A percentile compares a stretch with the other conserved stretches of the same genome.
Conservation (phyloP, 2,329 filamentous ascomycete species). For the Whalleya microplaca region DNA sequence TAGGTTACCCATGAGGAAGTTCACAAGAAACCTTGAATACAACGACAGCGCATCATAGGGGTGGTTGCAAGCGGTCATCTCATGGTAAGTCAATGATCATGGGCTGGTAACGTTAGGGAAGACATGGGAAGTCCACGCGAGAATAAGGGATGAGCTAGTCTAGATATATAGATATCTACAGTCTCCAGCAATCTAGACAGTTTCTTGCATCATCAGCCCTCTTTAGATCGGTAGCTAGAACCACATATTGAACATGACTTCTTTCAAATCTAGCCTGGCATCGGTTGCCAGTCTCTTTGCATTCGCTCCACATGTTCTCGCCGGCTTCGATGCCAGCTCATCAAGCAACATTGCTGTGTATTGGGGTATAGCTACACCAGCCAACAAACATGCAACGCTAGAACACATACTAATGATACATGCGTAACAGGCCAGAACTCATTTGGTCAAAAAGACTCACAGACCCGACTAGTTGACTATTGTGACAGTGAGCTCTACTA, state of each 20-base stretch:
- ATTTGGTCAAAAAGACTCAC: constrained; percentile 49
- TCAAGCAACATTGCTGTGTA: constrained; percentile 65
- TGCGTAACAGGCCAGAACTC: constrained; percentile 61
- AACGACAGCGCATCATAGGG: constrained; percentile 18
- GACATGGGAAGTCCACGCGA: constrained; percentile 3
- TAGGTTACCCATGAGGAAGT: constrained; percentile 18
- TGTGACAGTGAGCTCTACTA: constrained; percentile 54
- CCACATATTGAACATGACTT: constrained; percentile 30
- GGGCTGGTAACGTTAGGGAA: constrained; percentile 32
- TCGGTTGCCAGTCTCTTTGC: constrained; percentile 32
- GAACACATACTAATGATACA: constrained; percentile 16
- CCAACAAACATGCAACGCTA: neutral
- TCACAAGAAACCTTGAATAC: constrained; percentile 14
- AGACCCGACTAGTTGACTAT: constrained; percentile 61
- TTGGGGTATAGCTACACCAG: constrained; percentile 57
- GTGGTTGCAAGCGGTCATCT: constrained; percentile 31
- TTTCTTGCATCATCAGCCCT: constrained; percentile 21
- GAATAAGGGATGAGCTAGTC: neutral
- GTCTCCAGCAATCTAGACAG: constrained; percentile 12
- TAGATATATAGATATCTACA: constrained; percentile 13
- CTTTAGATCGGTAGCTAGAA: constrained; percentile 17
- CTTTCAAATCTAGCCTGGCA: constrained; percentile 27
- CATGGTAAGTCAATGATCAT: constrained; percentile 28
- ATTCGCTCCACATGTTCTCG: constrained; percentile 37
- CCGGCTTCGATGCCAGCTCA: constrained; percentile 50